Evolutionary conservation across 139 green algal genomes (phyloP), one percentile per base, ranked within the genome.

Genomic region (Chlamydomonas schloesseri): DNA sequence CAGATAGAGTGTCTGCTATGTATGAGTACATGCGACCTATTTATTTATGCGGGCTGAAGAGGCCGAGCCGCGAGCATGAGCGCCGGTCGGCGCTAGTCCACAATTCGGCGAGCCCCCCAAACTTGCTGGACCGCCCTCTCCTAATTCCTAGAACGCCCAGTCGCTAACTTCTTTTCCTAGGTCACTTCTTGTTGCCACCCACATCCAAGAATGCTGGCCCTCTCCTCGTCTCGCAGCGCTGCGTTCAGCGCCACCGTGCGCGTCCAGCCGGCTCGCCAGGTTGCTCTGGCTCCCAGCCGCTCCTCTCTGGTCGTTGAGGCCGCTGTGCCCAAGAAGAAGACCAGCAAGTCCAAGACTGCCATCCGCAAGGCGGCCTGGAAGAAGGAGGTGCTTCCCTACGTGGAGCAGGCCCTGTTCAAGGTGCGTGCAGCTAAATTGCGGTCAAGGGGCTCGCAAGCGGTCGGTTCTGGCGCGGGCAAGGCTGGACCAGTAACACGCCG

Each of bases 311-410:
- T 85, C 29, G 79, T 85, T 28, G 79, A 77, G 64, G 79, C 79
- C 55, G 79, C 79, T 11, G 79, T 85, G 65, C 79, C 79, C 3
- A 85, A 85, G 79, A 85, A 85, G 79, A 85, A 85, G 79, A 76
- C 50, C 67, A 77, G 67, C 64, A 85, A 85, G 79, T 70, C n/a
- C 47, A 85, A 85, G 79, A 85, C 65, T 31, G 67, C 65, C 67
- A 85, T 85, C 33, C 79, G 79, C 67, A 85, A 85, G 67, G 79
- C 79, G 37, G 79, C 65, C 47, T 85, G 79, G 79, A 85, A 85
- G 79, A 85, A 85, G 64, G 79, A 85, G 64, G 79, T 85, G 29
- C 79, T 85, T 4, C 79, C 79, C 23, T 85, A 85, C 26, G 79
- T 85, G 23, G 79, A 85, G 79, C 65, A 70, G 67, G 79, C 79